These are phyloP conservation scores for Chlamydomonas incerta DNA, from an alignment of 139 green algal species.

Conservation along the genomic window DNA sequence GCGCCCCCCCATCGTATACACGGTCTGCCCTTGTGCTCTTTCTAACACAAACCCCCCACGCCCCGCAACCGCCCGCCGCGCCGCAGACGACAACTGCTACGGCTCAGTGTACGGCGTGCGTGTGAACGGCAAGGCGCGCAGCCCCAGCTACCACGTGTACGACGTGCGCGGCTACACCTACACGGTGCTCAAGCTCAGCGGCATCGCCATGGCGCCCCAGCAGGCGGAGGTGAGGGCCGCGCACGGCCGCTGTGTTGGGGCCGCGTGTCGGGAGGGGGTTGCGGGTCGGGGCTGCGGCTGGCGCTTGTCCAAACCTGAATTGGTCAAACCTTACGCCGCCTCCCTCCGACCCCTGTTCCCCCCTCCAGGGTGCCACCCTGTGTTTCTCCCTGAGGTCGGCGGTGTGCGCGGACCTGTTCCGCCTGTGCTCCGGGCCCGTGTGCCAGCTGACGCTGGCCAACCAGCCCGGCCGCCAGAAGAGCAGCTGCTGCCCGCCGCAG, in stretches of 20 bases:
- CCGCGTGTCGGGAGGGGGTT: no score
- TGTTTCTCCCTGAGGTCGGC: slow-evolving; percentile 16
- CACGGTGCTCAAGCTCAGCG: slow-evolving; percentile 14
- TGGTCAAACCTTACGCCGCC: background rate
- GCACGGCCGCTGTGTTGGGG: no score
- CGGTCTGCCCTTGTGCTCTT: background rate
- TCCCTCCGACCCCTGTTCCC: background rate
- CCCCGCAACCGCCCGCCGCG: no score
- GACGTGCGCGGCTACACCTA: slow-evolving; percentile 4
- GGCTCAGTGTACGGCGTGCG: slow-evolving; percentile 13
- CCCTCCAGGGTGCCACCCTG: background rate
- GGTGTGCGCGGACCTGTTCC: background rate
- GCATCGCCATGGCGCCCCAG: background rate
- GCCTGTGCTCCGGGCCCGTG: background rate
- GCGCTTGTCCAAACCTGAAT: background rate
- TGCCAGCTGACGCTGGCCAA: slow-evolving; percentile 11
- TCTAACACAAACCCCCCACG: no score
- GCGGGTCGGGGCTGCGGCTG: no score
- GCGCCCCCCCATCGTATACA: no score
- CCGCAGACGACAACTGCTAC: slow-evolving; percentile 33
- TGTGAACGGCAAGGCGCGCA: background rate
- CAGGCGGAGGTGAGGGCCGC: background rate
- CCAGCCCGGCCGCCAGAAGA: background rate
- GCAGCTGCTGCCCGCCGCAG: slow-evolving; percentile 21
- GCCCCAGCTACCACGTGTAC: slow-evolving; percentile 22